Evolutionary conservation across 2,329 filamentous ascomycete genomes (phyloP), one percentile per base, ranked within the genome.

Genomic region (Calonectria naviculata): DNA sequence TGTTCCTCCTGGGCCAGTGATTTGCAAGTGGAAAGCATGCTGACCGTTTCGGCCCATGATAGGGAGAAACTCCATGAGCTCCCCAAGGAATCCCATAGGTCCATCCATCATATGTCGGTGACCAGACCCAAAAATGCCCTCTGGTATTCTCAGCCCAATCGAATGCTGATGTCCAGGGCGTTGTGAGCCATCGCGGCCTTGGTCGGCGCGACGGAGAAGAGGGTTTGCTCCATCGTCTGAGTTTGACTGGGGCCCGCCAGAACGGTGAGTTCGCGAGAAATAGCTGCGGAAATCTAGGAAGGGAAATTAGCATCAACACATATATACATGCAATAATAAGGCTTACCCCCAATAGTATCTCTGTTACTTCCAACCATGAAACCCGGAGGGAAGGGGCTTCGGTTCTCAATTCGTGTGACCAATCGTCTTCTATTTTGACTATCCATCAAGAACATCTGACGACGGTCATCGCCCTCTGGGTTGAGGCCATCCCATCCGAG

Each of bases 221-320:
- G 96, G 96, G 79, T 98, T 98, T 26, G 92, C 88, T 4, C 95
- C 95, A 80, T 98, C 95, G 74, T 98, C 95, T 38, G 89, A 88
- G 31, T 87, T 87, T 68, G 89, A 87, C 64, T 89, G 84, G 36
- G 89, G 85, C 24, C 84, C 85, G 56, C 87, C 87, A 65, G 88
- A 82, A 68, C 90, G 87, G 76, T 91, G 88, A 71, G 87, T 84
- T 74, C 89, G 82, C 26, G 83, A 83, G 86, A 83, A 86, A 71
- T 86, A 87, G 74, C 82, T 87, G 49, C 86, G 84, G 77, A 89
- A 88, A 68, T 89, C 86, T 84, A 67, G 67, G 19, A n/a, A 41
- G 4, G 19, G 24, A 17, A 21, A n/a, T 71, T 12, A 70, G 68
- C 42, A 71, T 5, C 34, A 54, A 42, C 26, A 54, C n/a, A 62